Conservation (phyloP, 1,284 basidiomycete species). For the Entoloma clypeatum region DNA sequence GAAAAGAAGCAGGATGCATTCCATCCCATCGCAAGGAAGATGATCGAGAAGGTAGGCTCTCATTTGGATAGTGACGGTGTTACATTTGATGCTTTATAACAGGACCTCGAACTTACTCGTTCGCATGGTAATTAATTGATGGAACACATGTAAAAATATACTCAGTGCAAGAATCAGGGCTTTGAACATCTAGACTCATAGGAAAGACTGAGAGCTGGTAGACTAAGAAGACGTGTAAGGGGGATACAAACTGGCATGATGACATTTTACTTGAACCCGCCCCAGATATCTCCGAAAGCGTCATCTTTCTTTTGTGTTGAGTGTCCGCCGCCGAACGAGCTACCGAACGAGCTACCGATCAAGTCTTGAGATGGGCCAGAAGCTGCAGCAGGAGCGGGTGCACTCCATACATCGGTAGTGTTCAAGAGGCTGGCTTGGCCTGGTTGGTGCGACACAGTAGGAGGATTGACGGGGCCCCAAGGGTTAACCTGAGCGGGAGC, state of each 20-base stretch:
- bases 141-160: too few species aligned
- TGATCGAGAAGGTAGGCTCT: slow-evolving; percentile 65
- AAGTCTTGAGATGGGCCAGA: slow-evolving; percentile 27
- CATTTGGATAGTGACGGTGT: too few species aligned
- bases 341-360: slow-evolving; percentile 30
- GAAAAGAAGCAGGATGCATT: slow-evolving; percentile 51
- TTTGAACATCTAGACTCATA: too few species aligned
- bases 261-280: slow-evolving; percentile 61
- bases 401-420: slow-evolving; percentile 58
- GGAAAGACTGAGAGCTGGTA: too few species aligned
- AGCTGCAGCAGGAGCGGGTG: slow-evolving; percentile 19
- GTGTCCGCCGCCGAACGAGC: slow-evolving; percentile 8
- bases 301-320: slow-evolving; percentile 67
- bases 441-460: slow-evolving; percentile 22
- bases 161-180: too few species aligned
- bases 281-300: slow-evolving; percentile 78
- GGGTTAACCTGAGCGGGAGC: slow-evolving; percentile 31
- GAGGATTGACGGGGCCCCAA: slow-evolving; percentile 36
- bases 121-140: too few species aligned
- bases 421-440: slow-evolving; percentile 33
- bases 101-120: too few species aligned
- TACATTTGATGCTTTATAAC: too few species aligned
- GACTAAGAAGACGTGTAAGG: too few species aligned
- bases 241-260: not conserved
- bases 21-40: slow-evolving; percentile 71